Evolutionary conservation across 805 yeast species (phyloP).

Genomic region (Kazachstania psychrophila): DNA sequence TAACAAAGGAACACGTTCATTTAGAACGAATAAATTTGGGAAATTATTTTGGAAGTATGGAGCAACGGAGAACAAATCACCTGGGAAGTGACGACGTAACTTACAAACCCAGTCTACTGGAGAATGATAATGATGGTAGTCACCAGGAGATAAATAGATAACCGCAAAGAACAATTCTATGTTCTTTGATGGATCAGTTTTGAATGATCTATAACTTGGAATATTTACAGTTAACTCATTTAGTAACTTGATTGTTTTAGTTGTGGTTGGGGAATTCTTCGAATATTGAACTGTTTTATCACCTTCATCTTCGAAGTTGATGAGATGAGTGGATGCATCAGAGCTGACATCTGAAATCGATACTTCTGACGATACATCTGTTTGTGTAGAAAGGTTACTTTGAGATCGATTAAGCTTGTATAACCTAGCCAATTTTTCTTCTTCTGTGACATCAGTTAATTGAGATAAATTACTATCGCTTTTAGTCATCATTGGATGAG

Average conservation of each 20-base stretch:
- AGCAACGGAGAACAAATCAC: conserved; percentile 91
- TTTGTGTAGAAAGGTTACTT: not conserved
- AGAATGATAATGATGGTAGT: conserved; percentile 93
- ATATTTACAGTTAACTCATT: conserved; percentile 24
- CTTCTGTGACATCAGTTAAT: conserved; percentile 37
- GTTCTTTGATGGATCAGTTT: conserved; percentile 33
- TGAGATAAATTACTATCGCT: conserved; percentile 21
- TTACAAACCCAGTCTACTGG: conserved; percentile 96
- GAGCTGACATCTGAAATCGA: not conserved
- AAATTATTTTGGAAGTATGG: conserved; percentile 89
- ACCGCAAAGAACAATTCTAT: conserved; percentile 78
- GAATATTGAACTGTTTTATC: conserved; percentile 43
- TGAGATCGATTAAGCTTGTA: conserved; percentile 50
- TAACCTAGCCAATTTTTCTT: conserved; percentile 66
- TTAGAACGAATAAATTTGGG: conserved; percentile 77
- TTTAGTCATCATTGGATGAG: conserved; percentile 29
- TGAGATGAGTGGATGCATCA: conserved; percentile 9
- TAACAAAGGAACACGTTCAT: conserved; percentile 88
- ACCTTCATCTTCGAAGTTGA: conserved; percentile 54
- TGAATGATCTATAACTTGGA: conserved; percentile 8
- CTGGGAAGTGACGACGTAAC: conserved; percentile 87
- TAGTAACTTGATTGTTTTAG: conserved; percentile 33
- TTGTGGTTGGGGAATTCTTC: conserved; percentile 17
- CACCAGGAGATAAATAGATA: conserved; percentile 95
- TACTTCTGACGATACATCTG: not conserved